A percentile compares a stretch with the other conserved stretches of the same genome.
Evolutionary conservation across 306 rosid species (phyloP).

Genomic region (Alnus rubra): DNA sequence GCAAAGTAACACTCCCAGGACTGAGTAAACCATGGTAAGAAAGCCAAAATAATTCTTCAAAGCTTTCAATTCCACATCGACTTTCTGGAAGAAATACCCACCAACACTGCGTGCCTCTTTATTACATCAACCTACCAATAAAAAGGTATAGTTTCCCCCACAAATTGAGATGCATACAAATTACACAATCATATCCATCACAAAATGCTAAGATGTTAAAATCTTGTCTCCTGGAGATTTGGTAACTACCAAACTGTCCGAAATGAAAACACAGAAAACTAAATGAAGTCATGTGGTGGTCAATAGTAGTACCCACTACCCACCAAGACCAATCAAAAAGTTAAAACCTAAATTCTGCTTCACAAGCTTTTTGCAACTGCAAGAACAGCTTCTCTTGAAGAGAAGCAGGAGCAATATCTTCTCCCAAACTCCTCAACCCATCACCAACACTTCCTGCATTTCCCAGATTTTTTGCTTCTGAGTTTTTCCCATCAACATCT

Average conservation of each 20-base stretch:
- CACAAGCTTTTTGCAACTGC: constrained; percentile 32
- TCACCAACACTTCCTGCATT: constrained; percentile 54
- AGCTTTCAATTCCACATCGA: no score
- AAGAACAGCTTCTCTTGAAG: constrained; percentile 80
- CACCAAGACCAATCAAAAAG: not conserved
- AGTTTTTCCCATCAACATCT: constrained; percentile 73
- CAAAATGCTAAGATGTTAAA: not conserved
- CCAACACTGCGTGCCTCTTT: not conserved
- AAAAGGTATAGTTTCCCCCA: not conserved
- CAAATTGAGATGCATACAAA: not conserved
- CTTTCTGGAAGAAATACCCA: no score
- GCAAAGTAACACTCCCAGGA: constrained; percentile 52
- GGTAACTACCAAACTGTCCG: constrained; percentile 10
- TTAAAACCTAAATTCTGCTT: constrained; percentile 13
- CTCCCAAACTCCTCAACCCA: constrained; percentile 87
- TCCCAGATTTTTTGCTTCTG: constrained; percentile 57
- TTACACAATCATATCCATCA: not conserved
- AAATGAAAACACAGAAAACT: not conserved
- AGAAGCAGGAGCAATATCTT: constrained; percentile 97
- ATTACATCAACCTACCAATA: not conserved
- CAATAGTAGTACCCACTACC: not conserved
- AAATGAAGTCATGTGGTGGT: not conserved
- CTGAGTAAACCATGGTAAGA: no score
- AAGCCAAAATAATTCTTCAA: not conserved
- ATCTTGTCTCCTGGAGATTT: not conserved